phyloP scores from a whole-genome alignment of 768 basidiomycete species.

The Mycena floridula region DNA sequence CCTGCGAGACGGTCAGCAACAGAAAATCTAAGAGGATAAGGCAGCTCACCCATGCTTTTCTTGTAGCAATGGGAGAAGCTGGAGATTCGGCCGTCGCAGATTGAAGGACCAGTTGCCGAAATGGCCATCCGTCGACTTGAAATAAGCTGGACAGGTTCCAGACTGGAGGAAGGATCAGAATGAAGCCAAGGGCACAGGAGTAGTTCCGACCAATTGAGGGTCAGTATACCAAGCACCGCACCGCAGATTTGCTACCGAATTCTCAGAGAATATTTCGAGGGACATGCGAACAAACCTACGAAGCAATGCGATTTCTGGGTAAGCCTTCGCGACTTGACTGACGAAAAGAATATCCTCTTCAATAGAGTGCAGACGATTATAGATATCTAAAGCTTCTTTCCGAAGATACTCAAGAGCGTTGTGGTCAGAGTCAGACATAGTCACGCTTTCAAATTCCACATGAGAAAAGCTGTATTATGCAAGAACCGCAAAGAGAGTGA shows the following conservation, averaged over 20 bases:
- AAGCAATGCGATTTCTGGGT: conserved; percentile 45
- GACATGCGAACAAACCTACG: conserved; percentile 26
- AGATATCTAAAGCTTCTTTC: conserved; percentile 70
- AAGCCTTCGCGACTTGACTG: conserved; percentile 38
- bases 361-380: conserved; percentile 86
- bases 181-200: background rate
- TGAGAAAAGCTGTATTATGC: too few relatives aligned
- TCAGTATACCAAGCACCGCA: conserved; percentile 94
- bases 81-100: conserved; percentile 77
- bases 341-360: conserved; percentile 74
- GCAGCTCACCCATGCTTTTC: conserved; percentile 52
- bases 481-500: too few relatives aligned
- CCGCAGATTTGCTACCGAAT: conserved; percentile 73
- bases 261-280: background rate
- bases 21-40: background rate
- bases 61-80: conserved; percentile 55
- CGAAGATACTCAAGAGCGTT: conserved; percentile 47
- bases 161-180: conserved; percentile 14
- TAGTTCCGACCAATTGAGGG: conserved; percentile 31
- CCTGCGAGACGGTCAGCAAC: conserved; percentile 28
- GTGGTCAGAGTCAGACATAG: background rate
- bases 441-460: too few relatives aligned
- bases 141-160: conserved; percentile 57
- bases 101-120: conserved; percentile 82
- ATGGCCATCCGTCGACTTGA: conserved; percentile 91